These are phyloP conservation scores for Kluyveromyces lactis DNA, from an alignment of 805 yeast genomes.

Conservation along the genomic window DNA sequence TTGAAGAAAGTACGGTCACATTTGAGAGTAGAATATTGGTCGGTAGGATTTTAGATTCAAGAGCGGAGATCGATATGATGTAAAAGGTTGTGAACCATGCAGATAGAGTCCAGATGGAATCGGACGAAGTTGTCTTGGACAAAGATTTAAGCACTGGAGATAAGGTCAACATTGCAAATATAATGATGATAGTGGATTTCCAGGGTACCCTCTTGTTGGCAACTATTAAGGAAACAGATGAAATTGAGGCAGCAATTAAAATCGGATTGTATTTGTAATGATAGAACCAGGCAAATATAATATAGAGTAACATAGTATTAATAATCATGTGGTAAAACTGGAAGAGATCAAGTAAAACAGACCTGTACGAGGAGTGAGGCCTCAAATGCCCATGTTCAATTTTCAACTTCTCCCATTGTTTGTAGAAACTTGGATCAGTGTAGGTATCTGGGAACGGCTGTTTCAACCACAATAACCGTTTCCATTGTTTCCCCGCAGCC, in stretches of 20 bases:
- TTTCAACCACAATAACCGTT: slow-evolving; percentile 72
- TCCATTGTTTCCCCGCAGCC: slow-evolving; percentile 47
- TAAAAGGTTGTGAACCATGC: slow-evolving; percentile 70
- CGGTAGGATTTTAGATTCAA: slow-evolving; percentile 46
- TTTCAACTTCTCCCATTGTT: slow-evolving; percentile 12
- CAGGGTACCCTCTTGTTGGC: slow-evolving; percentile 25
- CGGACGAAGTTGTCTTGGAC: slow-evolving; percentile 82
- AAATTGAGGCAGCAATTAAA: slow-evolving; percentile 14
- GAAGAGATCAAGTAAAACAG: slow-evolving; percentile 19
- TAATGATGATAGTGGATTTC: slow-evolving; percentile 62
- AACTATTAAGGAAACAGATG: slow-evolving; percentile 6
- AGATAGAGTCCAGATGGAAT: slow-evolving; percentile 90
- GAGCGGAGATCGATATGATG: slow-evolving; percentile 28
- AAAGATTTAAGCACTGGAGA: slow-evolving; percentile 88
- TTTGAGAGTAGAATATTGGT: slow-evolving; percentile 80
- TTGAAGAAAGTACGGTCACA: slow-evolving; percentile 84
- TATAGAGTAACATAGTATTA: slow-evolving; percentile 51
- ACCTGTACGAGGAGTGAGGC: slow-evolving; percentile 12
- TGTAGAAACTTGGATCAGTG: slow-evolving; percentile 71
- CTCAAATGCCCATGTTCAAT: slow-evolving; percentile 9
- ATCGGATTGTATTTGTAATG: slow-evolving; percentile 17
- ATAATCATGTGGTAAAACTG: slow-evolving; percentile 34
- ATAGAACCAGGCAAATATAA: slow-evolving; percentile 42
- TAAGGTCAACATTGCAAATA: slow-evolving; percentile 62
- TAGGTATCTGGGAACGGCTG: slow-evolving; percentile 90